phyloP scores from a whole-genome alignment of 192 early-diverging fungal genomes.

The Coemansia sp. region DNA sequence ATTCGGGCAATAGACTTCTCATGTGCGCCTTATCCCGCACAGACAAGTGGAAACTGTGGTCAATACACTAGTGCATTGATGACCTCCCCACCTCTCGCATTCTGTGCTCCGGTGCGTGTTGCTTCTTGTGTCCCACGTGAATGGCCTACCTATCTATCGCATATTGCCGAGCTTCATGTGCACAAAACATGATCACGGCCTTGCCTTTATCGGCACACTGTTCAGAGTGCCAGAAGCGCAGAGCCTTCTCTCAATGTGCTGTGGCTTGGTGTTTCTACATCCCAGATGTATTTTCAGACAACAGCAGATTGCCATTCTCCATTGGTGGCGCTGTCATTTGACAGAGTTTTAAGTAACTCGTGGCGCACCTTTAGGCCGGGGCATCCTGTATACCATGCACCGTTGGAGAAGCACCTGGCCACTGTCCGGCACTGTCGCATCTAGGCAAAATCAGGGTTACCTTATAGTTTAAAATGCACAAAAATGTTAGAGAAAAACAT shows the following conservation, averaged over 20 bases:
- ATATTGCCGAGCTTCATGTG: slow-evolving; percentile 1
- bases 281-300: neutral
- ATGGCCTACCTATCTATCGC: neutral
- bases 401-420: neutral
- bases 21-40: neutral
- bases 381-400: neutral
- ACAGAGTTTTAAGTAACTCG: neutral
- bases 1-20: neutral
- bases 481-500: neutral
- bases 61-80: slow-evolving; percentile 1
- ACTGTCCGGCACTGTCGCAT: neutral
- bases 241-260: no score
- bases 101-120: neutral
- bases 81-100: neutral
- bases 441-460: no score
- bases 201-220: neutral
- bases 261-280: neutral
- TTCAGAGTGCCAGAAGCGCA: neutral
- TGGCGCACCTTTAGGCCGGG: neutral
- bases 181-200: neutral
- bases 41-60: slow-evolving; percentile 1
- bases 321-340: neutral
- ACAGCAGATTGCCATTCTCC: neutral
- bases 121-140: neutral
- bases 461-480: neutral